phyloP scores from a whole-genome alignment of 805 yeast genomes.

The Millerozyma acaciae region DNA sequence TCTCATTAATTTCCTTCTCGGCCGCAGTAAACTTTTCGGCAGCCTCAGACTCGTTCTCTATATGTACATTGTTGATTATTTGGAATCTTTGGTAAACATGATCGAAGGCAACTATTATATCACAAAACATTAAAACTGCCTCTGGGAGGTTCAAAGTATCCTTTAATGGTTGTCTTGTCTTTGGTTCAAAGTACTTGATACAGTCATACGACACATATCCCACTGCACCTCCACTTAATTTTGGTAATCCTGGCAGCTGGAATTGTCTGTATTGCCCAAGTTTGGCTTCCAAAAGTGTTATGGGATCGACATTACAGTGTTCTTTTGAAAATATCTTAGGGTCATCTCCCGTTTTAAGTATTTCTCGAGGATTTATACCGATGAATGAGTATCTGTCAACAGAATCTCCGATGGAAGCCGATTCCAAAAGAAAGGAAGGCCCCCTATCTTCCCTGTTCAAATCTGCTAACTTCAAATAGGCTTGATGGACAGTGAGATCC shows the following conservation, averaged over 20 bases:
- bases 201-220: constrained; percentile 97
- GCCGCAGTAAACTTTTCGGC: constrained; percentile 52
- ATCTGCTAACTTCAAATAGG: constrained; percentile 77
- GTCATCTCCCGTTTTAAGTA: constrained; percentile 77
- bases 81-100: constrained; percentile 92
- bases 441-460: constrained; percentile 50
- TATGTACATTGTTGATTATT: constrained; percentile 73
- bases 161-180: constrained; percentile 66
- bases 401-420: constrained; percentile 85
- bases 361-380: constrained; percentile 80
- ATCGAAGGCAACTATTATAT: constrained; percentile 86
- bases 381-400: constrained; percentile 88
- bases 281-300: constrained; percentile 69
- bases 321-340: constrained; percentile 23
- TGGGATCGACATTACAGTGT: constrained; percentile 68
- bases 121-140: constrained; percentile 86
- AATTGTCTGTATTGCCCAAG: constrained; percentile 63
- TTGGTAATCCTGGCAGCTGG: constrained; percentile 76
- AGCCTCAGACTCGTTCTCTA: constrained; percentile 28
- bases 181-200: constrained; percentile 94
- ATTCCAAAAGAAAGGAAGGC: constrained; percentile 81
- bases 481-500: constrained; percentile 82
- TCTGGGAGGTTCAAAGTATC: constrained; percentile 88
- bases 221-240: constrained; percentile 90
- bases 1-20: constrained; percentile 51